Percentiles rank a stretch among this genome's conserved stretches.
Evolutionary conservation across 23 red algal genomes (phyloP).

Genomic region (Gracilaria vermiculophylla): DNA sequence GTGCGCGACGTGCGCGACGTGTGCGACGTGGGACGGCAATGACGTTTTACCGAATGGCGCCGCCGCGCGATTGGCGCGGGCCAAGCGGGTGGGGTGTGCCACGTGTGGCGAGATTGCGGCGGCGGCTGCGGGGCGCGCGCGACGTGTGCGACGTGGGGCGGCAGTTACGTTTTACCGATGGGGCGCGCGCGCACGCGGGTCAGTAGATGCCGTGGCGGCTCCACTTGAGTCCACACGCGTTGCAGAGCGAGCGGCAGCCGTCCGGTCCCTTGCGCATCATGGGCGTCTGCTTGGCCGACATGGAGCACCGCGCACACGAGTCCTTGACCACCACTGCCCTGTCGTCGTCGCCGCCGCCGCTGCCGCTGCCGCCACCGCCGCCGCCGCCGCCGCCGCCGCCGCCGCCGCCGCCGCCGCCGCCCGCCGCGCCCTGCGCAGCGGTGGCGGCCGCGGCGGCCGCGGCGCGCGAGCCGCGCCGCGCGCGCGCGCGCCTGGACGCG

Average conservation of each 20-base stretch:
- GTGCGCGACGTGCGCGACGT: too few species aligned
- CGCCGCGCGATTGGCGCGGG: too few species aligned
- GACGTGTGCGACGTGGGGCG: too few species aligned
- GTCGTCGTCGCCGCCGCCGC: neutral
- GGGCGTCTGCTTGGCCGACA: constrained; percentile 50
- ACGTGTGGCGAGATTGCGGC: too few species aligned
- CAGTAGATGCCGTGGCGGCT: constrained; percentile 67
- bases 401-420: neutral
- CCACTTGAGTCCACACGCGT: constrained; percentile 73
- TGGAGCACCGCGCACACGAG: constrained; percentile 57
- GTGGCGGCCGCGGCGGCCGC: neutral
- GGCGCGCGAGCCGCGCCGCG: neutral
- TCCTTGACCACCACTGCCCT: constrained; percentile 11
- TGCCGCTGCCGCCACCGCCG: neutral
- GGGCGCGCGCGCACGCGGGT: too few species aligned
- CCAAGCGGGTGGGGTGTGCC: too few species aligned
- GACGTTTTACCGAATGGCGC: too few species aligned
- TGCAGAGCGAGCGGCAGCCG: constrained; percentile 64
- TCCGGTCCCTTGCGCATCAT: constrained; percentile 78
- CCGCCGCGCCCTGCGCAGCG: neutral
- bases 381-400: neutral
- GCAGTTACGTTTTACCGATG: too few species aligned
- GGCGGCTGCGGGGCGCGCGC: too few species aligned
- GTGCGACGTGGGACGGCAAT: too few species aligned
- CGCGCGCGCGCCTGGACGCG: neutral